Base-by-base conservation (phyloP, 352 stramenopile genomes). In the Phytophthora foliorum region DNA sequence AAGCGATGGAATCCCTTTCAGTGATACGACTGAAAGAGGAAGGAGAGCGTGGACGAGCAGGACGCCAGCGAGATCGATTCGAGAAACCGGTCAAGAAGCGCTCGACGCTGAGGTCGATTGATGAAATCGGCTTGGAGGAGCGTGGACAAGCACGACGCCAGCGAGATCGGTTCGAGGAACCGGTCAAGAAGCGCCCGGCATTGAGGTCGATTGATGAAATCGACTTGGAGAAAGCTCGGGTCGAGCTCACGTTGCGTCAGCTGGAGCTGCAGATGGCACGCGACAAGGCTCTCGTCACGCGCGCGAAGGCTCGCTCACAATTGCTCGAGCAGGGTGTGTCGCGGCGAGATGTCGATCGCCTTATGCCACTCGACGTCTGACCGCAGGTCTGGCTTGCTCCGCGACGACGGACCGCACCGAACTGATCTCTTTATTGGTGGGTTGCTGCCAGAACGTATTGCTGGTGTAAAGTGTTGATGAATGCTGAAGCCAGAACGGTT, bases 361-460 rank as follows among this genome's bases (percentile, higher is more conserved):
- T 78, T 41, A 74, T 76, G 48, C 69, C 74, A 9, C 69, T 81
- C 11, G 45, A 72, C 21, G 34, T 78, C 38, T 75, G 70, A 81
- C 52, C 42, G 16, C 27, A 45, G 5, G 3, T 46, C 39, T 38
- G 24, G 57, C 22, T 32, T 14, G 36, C 56, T 50, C 2, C 8
- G 22, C 22, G 14, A 45, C 36, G 27, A 5, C 21, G 21, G 21
- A 56, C 38, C 19, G 44, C 51, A 59, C 50, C 46, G 21, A 72
- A 49, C 55, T 60, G 67, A 75, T 51, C 61, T 27, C 21, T 49
- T 50, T 32, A n/a, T 48, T 38, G 21, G 31, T 49, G 41, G 21
- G 49, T 48, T 45, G 29, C n/a, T 48, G 45, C 31, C 46, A 51
- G 55, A 67, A 55, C 53, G 17, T 48, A 16, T 72, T 58, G 34